Base-by-base conservation (phyloP, 257 asterid genomes). In the Paulownia fortunei region DNA sequence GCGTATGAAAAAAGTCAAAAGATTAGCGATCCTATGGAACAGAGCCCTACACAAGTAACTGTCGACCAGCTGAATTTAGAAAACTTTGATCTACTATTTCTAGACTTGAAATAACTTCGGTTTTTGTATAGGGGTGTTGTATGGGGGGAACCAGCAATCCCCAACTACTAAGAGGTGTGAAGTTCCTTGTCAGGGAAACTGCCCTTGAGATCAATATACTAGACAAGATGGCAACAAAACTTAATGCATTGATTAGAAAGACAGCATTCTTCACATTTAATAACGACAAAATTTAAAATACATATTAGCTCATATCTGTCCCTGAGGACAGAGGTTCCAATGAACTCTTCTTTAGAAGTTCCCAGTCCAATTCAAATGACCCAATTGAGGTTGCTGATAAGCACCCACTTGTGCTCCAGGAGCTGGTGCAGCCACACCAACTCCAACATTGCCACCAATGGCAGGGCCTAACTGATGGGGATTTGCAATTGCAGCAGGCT, bases 331-430 rank as follows among this genome's bases (percentile, higher is more conserved):
- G 82, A 55, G 80, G 84, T 77, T 77, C 80, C 68, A 73, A 79
- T 62, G 61, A 67, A 86, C 82, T 71, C 76, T n/a, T 79, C 74
- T 81, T 92, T 87, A 93, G 77, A 90, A 91, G 86, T 87, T 93
- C 16, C 93, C 97, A 2, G 94, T 82, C 98, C 99, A 93, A 82
- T 86, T 95, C 85, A 91, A 67, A 75, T 93, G 99, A 44, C 98
- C 94, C 88, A 91, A 47, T 36, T 94, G 98, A 79, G 98, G 90
- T 76, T 92, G 99, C 91, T 90, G 99, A 85, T 94, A 91, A 10
- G 92, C 92, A 21, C 95, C 93, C 21, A 89, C 90, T 77, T 92
- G 98, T 63, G 93, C 88, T 63, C 95, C 97, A 1, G 97, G 92
- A 65, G 94, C 87, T 3, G 97, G 89, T 23, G 94, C 92, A 11